A percentile compares a stretch with the other conserved stretches of the same genome.
Conservation (phyloP, 192 early-diverging fungal species). For the Gamsiella multidivaricata region DNA sequence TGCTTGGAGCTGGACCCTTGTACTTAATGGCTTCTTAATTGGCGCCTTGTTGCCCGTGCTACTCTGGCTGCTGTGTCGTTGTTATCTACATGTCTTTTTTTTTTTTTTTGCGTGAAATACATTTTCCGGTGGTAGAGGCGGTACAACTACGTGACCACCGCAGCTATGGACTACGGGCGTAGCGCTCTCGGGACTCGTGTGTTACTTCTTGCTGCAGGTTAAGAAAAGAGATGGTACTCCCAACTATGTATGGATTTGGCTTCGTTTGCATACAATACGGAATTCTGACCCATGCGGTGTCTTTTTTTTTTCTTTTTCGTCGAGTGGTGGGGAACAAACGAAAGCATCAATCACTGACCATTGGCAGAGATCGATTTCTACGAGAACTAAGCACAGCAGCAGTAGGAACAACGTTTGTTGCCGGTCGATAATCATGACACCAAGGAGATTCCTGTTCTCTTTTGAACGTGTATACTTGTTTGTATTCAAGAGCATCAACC, state of each 20-base stretch:
- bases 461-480: neutral
- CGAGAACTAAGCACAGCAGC: constrained; percentile 7
- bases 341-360: constrained; percentile 39
- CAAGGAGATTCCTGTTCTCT: neutral
- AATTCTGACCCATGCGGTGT: neutral
- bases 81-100: constrained; percentile 53
- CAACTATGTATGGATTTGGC: neutral
- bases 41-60: constrained; percentile 63
- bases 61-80: constrained; percentile 61
- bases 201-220: constrained; percentile 58
- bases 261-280: neutral
- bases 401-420: neutral
- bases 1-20: constrained; percentile 51
- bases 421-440: neutral
- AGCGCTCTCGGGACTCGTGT: constrained; percentile 56
- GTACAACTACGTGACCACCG: constrained; percentile 65
- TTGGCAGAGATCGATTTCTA: constrained; percentile 40
- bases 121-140: constrained; percentile 68
- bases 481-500: neutral
- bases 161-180: constrained; percentile 70
- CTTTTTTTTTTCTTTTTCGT: constrained; percentile 2
- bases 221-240: neutral
- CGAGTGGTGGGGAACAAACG: constrained; percentile 30
- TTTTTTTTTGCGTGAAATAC: constrained; percentile 49
- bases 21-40: constrained; percentile 60